Base-by-base conservation (phyloP, 331 rosid species). In the Quercus tomentella region DNA sequence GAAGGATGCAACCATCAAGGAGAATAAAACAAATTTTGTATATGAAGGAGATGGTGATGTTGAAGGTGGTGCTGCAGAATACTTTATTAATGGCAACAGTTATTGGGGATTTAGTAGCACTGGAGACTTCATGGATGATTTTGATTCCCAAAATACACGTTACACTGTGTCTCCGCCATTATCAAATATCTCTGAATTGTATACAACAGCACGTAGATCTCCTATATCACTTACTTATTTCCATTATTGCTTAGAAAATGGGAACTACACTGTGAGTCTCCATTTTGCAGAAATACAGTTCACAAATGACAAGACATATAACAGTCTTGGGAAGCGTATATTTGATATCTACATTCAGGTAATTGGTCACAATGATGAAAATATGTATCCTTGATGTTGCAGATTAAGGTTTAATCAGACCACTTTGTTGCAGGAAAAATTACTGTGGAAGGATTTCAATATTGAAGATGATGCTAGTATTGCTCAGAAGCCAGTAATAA, bases 261-360 rank as follows among this genome's bases (percentile, higher is more conserved):
- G 85, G 23, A 63, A 16, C 2, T 87, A 84, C 67, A 84, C 20
- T 35, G 87, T 87, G 4, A 35, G 45, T 49, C 89, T 92, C 67
- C 95, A 89, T 84, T 94, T 94, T 68, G 90, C 91, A 1, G 98
- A 94, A 88, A 78, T 92, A 87, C 89, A 75, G 73, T 94, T 94
- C 76, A 86, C 95, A 16, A 87, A 89, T 56, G 97, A 86, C 74
- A 72, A 81, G 75, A 84, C 92, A 22, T 92, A 72, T 79, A 62
- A 9, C 11, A 87, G 89, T 78, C 97, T 94, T 76, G 98, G 98
- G 79, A 91, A 80, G 87, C 98, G 98, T 75, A 35, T 88, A 51
- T 94, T 94, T 82, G 89, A 94, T 81, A 86, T 94, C 78, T 91
- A 91, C 83, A 75, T 92, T 68, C 98, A 94, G 98, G 98, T 94